These are phyloP conservation scores for Albifimbria verrucaria DNA, from an alignment of 2,329 filamentous ascomycete species.

Conservation along the genomic window DNA sequence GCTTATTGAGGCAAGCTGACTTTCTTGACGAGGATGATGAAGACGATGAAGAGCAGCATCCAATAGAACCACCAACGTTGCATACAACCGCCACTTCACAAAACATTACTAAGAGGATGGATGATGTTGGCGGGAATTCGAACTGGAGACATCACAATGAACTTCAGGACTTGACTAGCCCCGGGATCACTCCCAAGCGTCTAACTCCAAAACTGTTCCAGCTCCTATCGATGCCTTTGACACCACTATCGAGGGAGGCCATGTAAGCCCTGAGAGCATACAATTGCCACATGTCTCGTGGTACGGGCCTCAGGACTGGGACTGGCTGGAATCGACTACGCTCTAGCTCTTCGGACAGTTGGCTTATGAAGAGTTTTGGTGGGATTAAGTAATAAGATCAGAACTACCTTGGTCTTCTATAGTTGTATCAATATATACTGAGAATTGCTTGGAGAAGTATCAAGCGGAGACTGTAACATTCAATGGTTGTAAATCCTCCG, in stretches of 20 bases:
- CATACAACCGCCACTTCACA: background rate
- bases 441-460: no score
- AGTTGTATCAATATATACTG: background rate
- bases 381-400: background rate
- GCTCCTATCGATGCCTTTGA: no score
- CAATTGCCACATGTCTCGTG: background rate
- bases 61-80: background rate
- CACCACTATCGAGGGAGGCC: no score
- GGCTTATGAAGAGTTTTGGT: no score
- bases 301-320: background rate
- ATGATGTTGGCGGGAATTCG: background rate
- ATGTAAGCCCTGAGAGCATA: background rate
- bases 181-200: no score
- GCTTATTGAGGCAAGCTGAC: slow-evolving; percentile 20
- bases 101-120: background rate
- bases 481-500: slow-evolving; percentile 12
- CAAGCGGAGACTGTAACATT: slow-evolving; percentile 13
- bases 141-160: background rate
- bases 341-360: no score
- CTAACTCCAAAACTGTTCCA: no score
- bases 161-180: background rate
- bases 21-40: slow-evolving; percentile 22
- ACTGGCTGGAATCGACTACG: background rate
- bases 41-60: slow-evolving; percentile 9
- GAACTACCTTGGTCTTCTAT: slow-evolving; percentile 1